phyloP scores from a whole-genome alignment of 768 basidiomycete species.

The Vararia minispora region DNA sequence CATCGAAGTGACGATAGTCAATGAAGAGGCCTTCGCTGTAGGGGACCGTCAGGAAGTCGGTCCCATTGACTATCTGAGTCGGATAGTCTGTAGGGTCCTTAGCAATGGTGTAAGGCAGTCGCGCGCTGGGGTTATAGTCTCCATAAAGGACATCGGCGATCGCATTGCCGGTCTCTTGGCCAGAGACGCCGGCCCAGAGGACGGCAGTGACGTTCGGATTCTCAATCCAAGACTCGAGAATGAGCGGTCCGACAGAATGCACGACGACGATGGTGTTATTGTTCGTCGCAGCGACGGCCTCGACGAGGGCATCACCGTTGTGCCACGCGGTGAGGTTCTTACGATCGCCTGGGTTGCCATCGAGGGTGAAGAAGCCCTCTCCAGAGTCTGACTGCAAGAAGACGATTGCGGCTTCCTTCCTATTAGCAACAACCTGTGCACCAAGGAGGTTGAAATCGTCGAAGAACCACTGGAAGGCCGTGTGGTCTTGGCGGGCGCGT shows the following conservation, averaged over 20 bases:
- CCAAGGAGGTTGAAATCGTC: slow-evolving; percentile 52
- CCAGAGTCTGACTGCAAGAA: slow-evolving; percentile 29
- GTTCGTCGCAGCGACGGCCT: slow-evolving; percentile 53
- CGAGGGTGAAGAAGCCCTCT: slow-evolving; percentile 43
- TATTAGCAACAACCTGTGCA: slow-evolving; percentile 31
- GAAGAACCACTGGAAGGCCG: slow-evolving; percentile 55
- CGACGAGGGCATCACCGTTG: slow-evolving; percentile 37
- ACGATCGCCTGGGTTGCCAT: slow-evolving; percentile 47
- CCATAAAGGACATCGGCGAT: slow-evolving; percentile 74
- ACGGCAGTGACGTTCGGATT: slow-evolving; percentile 47
- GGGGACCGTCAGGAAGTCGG: slow-evolving; percentile 12
- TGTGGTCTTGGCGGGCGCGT: slow-evolving; percentile 56
- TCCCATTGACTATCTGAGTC: neutral
- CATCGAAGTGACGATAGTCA: slow-evolving; percentile 1
- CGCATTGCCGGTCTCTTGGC: slow-evolving; percentile 54
- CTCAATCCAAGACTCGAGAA: slow-evolving; percentile 34
- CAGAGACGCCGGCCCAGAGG: slow-evolving; percentile 39
- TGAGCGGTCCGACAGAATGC: slow-evolving; percentile 33
- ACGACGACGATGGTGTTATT: slow-evolving; percentile 65
- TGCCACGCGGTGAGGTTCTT: slow-evolving; percentile 30
- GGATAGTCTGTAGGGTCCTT: slow-evolving; percentile 24
- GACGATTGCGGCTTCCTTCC: slow-evolving; percentile 40
- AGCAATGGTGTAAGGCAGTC: slow-evolving; percentile 61
- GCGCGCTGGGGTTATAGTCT: slow-evolving; percentile 58
- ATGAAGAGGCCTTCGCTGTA: slow-evolving; percentile 5